Evolutionary conservation across 257 asterid genomes (phyloP).

Genomic region (Jasminum sambac): DNA sequence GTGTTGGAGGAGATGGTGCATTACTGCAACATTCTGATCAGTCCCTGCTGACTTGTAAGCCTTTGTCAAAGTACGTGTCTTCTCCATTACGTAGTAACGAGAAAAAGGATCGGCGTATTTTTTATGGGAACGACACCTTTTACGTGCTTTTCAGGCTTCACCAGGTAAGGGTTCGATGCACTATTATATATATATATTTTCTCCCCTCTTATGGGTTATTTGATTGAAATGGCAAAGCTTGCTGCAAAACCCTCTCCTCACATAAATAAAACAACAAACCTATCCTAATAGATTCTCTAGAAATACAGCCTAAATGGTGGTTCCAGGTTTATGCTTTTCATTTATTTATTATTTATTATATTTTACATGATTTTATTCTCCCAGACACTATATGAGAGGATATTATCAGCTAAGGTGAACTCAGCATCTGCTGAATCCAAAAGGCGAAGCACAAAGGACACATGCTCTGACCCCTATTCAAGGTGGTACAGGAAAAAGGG

Average conservation of each 20-base stretch:
- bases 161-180: constrained; percentile 54
- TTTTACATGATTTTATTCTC: neutral
- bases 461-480: constrained; percentile 45
- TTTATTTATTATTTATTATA: neutral
- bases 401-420: constrained; percentile 55
- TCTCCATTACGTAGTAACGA: constrained; percentile 35
- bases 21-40: constrained; percentile 61
- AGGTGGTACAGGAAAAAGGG: constrained; percentile 33
- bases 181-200: neutral
- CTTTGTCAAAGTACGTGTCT: constrained; percentile 71
- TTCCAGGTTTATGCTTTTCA: neutral
- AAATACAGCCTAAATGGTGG: neutral
- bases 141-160: constrained; percentile 93
- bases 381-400: constrained; percentile 59
- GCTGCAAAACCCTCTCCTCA: neutral
- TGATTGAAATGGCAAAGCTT: neutral
- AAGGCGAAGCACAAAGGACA: constrained; percentile 48
- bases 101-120: constrained; percentile 47
- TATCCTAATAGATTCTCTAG: neutral
- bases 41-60: constrained; percentile 63
- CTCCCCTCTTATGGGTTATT: neutral
- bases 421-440: constrained; percentile 43
- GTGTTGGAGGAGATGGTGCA: constrained; percentile 27
- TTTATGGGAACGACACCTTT: constrained; percentile 88
- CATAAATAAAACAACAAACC: neutral